phyloP scores from a whole-genome alignment of 345 rosid genomes.

The Trapa bicornis region DNA sequence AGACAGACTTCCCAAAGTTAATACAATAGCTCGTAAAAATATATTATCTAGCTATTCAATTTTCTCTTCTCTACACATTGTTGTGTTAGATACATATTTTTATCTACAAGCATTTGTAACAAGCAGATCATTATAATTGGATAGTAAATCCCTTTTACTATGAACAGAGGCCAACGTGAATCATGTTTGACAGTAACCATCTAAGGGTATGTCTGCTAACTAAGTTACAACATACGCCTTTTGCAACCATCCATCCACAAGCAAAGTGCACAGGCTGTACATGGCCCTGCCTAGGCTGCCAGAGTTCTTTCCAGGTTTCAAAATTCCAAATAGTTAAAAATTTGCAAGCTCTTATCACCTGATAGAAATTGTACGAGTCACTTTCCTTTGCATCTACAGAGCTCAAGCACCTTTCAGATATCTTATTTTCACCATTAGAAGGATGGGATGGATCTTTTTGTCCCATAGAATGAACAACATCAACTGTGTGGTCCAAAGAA shows the following conservation, averaged over 20 bases:
- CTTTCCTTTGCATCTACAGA: slow-evolving; percentile 35
- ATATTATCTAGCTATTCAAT: background rate
- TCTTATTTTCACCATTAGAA: slow-evolving; percentile 32
- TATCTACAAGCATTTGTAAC: background rate
- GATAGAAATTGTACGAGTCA: slow-evolving; percentile 64
- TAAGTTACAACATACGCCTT: background rate
- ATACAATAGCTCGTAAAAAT: background rate
- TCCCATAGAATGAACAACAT: slow-evolving; percentile 22
- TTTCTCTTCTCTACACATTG: background rate
- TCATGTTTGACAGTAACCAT: background rate
- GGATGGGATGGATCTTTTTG: slow-evolving; percentile 22
- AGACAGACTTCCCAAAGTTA: background rate
- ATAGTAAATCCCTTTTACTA: background rate
- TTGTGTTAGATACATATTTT: background rate
- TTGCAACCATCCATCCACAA: background rate
- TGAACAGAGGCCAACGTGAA: background rate
- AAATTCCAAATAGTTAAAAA: background rate
- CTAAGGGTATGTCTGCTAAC: background rate
- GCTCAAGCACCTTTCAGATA: slow-evolving; percentile 16
- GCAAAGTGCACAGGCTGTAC: background rate
- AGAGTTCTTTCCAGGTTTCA: background rate
- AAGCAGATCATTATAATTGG: background rate
- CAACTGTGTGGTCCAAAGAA: slow-evolving; percentile 26
- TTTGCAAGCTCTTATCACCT: slow-evolving; percentile 35
- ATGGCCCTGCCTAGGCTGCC: background rate